phyloP scores from a whole-genome alignment of 225 moss, liverwort and hornwort species.

The Straminergon stramineum region DNA sequence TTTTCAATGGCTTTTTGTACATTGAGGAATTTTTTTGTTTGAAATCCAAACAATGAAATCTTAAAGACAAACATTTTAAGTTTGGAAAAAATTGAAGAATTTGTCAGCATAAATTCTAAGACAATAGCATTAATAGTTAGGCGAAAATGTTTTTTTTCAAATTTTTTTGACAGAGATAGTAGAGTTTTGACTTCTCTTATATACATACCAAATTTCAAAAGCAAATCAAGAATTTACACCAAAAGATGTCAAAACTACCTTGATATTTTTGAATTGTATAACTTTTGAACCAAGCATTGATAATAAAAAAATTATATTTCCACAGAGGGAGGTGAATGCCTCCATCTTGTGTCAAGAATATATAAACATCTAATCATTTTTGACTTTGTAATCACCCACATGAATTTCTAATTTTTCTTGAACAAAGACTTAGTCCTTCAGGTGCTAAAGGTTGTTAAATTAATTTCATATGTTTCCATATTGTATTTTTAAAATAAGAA shows the following conservation, averaged over 20 bases:
- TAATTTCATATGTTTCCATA: not conserved
- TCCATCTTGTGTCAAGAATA: not conserved
- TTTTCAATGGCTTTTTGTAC: not conserved
- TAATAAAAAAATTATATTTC: not conserved
- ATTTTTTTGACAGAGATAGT: accelerated
- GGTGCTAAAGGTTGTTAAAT: not conserved
- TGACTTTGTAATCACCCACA: not conserved
- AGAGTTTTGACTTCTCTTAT: not conserved
- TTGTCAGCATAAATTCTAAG: not conserved
- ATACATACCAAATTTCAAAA: not conserved
- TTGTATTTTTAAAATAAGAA: too few species aligned
- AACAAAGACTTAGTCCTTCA: not conserved
- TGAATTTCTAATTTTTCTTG: not conserved
- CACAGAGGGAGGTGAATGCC: not conserved
- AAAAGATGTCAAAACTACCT: not conserved
- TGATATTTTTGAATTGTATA: accelerated
- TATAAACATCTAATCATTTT: not conserved
- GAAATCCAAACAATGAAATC: not conserved
- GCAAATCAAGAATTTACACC: not conserved
- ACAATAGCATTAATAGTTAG: not conserved
- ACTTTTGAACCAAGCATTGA: not conserved
- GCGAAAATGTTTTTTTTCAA: not conserved
- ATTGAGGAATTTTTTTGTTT: not conserved
- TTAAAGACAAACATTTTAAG: not conserved
- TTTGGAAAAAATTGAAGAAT: accelerated